Conservation (phyloP, 345 rosid species). For the Erucastrum elatum region DNA sequence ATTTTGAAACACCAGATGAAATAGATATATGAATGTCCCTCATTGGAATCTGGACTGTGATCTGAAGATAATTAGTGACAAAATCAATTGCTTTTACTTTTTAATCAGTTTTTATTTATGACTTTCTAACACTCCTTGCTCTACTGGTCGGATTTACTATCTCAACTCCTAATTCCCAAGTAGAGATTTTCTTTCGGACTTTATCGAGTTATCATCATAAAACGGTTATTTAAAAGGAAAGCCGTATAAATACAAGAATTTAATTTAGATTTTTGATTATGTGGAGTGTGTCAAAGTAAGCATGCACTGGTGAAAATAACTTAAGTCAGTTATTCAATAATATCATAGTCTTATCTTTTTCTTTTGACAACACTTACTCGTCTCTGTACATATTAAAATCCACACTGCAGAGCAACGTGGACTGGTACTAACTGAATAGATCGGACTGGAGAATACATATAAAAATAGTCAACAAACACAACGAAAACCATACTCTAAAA, state of each 20-base stretch:
- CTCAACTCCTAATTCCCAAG: neutral
- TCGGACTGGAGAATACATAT: neutral
- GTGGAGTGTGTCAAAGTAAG: constrained; percentile 2
- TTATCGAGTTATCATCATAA: neutral
- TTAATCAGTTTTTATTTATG: neutral
- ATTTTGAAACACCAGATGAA: too few species aligned
- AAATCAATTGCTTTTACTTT: neutral
- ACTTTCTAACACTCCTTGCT: neutral
- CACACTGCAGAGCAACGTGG: constrained; percentile 2
- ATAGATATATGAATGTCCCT: constrained; percentile 21
- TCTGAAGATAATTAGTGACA: constrained; percentile 8
- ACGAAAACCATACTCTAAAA: constrained; percentile 1
- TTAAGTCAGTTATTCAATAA: neutral
- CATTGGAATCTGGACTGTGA: constrained; percentile 31
- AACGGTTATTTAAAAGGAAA: neutral
- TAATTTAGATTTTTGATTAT: neutral
- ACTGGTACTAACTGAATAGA: neutral
- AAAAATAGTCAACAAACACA: constrained; percentile 25
- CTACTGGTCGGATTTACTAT: neutral
- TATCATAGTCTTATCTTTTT: neutral
- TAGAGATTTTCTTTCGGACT: neutral
- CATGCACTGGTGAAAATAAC: neutral
- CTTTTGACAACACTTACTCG: neutral
- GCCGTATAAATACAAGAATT: neutral
- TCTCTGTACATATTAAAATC: neutral